A percentile compares a stretch with the other conserved stretches of the same genome.
phyloP scores from a whole-genome alignment of 2,329 filamentous ascomycete genomes.

The Botrytis sinoallii region DNA sequence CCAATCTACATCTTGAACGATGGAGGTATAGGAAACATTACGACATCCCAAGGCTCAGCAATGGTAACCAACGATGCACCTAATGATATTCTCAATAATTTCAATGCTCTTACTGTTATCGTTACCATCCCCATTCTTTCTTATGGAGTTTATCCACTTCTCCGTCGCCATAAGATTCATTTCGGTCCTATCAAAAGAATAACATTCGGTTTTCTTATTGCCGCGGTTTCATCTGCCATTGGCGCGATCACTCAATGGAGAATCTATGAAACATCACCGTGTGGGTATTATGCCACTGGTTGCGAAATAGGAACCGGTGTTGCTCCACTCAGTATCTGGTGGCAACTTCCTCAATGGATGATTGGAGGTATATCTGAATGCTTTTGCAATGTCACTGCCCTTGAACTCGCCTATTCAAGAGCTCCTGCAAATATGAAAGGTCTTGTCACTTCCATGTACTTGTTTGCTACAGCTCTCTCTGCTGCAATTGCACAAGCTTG shows the following conservation, averaged over 20 bases:
- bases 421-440: conserved; percentile 77
- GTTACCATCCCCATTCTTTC: conserved; percentile 72
- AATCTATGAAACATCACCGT: conserved; percentile 61
- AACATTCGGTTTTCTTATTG: conserved; percentile 64
- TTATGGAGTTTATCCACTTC: conserved; percentile 62
- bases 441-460: conserved; percentile 64
- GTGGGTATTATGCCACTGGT: conserved; percentile 45
- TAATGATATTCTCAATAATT: conserved; percentile 74
- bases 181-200: conserved; percentile 77
- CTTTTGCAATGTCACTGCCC: conserved; percentile 57
- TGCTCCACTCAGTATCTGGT: conserved; percentile 30
- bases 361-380: conserved; percentile 55
- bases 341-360: conserved; percentile 41
- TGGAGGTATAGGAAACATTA: conserved; percentile 48
- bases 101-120: conserved; percentile 72
- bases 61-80: conserved; percentile 68
- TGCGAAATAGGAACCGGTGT: conserved; percentile 27
- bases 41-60: conserved; percentile 53
- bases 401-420: conserved; percentile 75
- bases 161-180: conserved; percentile 59
- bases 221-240: conserved; percentile 55
- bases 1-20: conserved; percentile 43
- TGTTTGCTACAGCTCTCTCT: conserved; percentile 64
- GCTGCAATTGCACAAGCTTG: conserved; percentile 25
- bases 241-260: conserved; percentile 57